Base-by-base conservation (phyloP, 441 rosid species). In the Daphne laureola region DNA sequence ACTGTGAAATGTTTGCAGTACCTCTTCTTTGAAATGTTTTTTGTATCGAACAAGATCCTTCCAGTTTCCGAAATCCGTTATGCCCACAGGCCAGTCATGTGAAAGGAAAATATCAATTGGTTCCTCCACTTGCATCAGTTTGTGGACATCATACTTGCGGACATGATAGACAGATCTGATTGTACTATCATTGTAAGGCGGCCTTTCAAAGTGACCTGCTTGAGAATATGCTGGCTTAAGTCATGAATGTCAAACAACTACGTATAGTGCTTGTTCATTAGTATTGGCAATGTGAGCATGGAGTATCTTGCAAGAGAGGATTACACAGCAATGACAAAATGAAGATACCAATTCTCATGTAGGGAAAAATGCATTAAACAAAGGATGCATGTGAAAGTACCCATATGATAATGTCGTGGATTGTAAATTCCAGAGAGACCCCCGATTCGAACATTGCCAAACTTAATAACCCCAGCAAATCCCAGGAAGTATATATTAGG, bases 11-110 rank as follows among this genome's bases (percentile, higher is more conserved):
- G 14, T 49, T 50, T 43, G 41, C n/a, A 50, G 23, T 56, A 86
- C 98, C 96, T 92, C 94, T 58, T 76, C 55, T 46, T 75, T 76
- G 38, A 92, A 89, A 70, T 74, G 53, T 5, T 51, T 79, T 54
- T 92, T 92, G 26, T 65, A 44, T 13, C 51, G 74, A 65, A 82
- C 67, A 66, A 89, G 98, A 65, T 81, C 56, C 57, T 67, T 53
- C 70, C 82, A 77, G 55, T 92, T 71, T 62, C 92, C 94, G 65
- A 67, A 84, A 61, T 92, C 94, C 73, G 92, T 81, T 57, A 89
- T 81, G 31, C 94, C 96, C 71, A 81, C 69, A 57, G 96, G 97
- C 96, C 98, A 92, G 65, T 92, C 94, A 57, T 92, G 96, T 50
- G 98, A 89, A 63, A 92, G 90, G 67, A 92, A 84, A 62, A 89